Conservation (phyloP, 306 rosid species). For the Fragaria ananassa region DNA sequence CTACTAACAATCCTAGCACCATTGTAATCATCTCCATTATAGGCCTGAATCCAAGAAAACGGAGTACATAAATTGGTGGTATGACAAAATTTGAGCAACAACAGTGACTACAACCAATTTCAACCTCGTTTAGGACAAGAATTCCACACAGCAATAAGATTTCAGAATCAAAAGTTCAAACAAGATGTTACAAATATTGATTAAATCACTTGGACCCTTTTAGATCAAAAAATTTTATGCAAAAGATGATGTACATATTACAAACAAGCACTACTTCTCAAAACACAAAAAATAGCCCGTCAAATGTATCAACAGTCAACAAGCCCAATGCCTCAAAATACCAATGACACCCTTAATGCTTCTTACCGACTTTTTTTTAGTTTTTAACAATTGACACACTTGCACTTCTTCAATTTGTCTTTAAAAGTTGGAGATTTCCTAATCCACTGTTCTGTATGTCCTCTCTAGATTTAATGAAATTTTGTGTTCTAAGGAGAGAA, state of each 20-base stretch:
- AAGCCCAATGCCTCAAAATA: too few relatives aligned
- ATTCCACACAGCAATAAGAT: neutral
- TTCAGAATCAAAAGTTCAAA: neutral
- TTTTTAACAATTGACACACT: neutral
- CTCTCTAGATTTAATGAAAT: neutral
- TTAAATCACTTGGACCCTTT: neutral
- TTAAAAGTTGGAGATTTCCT: neutral
- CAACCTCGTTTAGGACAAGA: neutral
- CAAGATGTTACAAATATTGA: neutral
- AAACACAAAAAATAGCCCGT: neutral
- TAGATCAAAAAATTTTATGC: neutral
- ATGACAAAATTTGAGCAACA: neutral
- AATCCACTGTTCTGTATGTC: neutral
- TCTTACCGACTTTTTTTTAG: neutral
- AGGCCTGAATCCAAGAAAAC: conserved; percentile 53
- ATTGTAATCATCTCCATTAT: conserved; percentile 85
- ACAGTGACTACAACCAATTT: neutral
- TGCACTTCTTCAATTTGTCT: neutral
- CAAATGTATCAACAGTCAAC: neutral
- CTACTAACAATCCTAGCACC: conserved; percentile 94
- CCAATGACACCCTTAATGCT: neutral
- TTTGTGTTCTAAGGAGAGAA: neutral
- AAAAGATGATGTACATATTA: neutral
- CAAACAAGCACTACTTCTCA: neutral
- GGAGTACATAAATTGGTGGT: conserved; percentile 25